Evolutionary conservation across 2,329 filamentous ascomycete genomes (phyloP), one percentile per base, ranked within the genome.

Genomic region (Diaporthe sp.): DNA sequence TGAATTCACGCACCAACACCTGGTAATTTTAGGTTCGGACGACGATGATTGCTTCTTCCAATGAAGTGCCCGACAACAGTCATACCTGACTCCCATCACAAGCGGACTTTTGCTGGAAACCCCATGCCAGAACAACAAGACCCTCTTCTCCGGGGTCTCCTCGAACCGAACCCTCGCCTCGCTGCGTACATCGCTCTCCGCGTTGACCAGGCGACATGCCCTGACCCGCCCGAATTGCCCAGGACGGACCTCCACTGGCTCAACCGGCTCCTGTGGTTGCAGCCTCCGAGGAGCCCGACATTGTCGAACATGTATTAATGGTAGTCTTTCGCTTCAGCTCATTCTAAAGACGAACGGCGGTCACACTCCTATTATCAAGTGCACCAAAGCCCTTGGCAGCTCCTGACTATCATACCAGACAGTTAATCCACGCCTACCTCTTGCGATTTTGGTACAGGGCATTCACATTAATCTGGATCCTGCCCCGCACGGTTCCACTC

Each of bases 11-110:
- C 63, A 88, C 92, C 88, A 94, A 92, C 89, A 90, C 70, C 70
- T 86, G 87, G 87, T 91, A 87, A 90, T 85, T 91, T 94, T 94
- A 97, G 95, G 93, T 97, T 97, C 93, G 94, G 95, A 89, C 94
- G 95, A 88, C 94, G 95, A 94, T 97, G 95, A 92, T 81, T 80
- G 75, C 77, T 77, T 77, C 78, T 72, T 68, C 77, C 77, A 70
- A 69, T 32, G 58, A 73, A 73, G 58, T 61, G 58, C 63, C 53
- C 71, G 74, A 66, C 73, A 63, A 66, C 47, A 72, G 61, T 70
- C 69, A 70, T 47, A 65, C 68, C 56, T 58, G 53, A 68, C 50
- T 65, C n/a, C 55, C 53, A 39, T 37, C 68, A 66, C 65, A 66
- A 69, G 69, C 73, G 70, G 61, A 72, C 59, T 66, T 65, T 73